These are phyloP conservation scores for Rubroboletus satanas DNA, from an alignment of 768 basidiomycete genomes.

Conservation along the genomic window DNA sequence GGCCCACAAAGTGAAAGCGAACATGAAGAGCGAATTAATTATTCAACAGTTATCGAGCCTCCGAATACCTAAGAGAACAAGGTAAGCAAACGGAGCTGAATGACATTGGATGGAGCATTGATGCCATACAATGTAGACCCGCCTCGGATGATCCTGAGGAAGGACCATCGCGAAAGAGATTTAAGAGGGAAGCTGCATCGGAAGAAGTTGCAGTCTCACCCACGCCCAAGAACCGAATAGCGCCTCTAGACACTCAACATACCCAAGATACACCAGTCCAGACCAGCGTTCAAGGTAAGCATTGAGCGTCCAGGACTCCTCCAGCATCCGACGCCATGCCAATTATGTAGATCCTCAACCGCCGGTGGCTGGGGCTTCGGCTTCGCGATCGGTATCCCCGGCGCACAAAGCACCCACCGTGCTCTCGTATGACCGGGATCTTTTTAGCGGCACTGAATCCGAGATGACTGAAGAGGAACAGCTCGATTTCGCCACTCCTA, in stretches of 20 bases:
- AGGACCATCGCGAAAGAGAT: slow-evolving; percentile 16
- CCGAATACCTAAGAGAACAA: slow-evolving; percentile 4
- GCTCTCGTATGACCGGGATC: neutral
- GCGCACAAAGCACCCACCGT: neutral
- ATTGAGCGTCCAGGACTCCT: neutral
- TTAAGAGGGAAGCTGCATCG: neutral
- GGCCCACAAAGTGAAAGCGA: slow-evolving; percentile 23
- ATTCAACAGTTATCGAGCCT: slow-evolving; percentile 18
- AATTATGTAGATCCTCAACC: neutral
- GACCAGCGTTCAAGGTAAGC: neutral
- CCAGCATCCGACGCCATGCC: neutral
- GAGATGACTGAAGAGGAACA: slow-evolving; percentile 22
- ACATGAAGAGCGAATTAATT: slow-evolving; percentile 27
- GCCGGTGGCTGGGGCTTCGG: slow-evolving; percentile 2
- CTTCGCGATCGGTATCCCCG: neutral
- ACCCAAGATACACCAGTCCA: neutral
- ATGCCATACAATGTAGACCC: neutral
- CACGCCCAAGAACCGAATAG: neutral
- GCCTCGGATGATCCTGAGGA: slow-evolving; percentile 6
- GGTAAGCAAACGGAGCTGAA: slow-evolving; percentile 7
- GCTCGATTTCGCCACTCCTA: slow-evolving; percentile 17
- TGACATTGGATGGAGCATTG: neutral
- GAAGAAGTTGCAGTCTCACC: neutral
- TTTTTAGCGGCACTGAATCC: slow-evolving; percentile 23
- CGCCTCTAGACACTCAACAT: neutral